phyloP scores from a whole-genome alignment of 208 protist species.

The Phytomonas francai region DNA sequence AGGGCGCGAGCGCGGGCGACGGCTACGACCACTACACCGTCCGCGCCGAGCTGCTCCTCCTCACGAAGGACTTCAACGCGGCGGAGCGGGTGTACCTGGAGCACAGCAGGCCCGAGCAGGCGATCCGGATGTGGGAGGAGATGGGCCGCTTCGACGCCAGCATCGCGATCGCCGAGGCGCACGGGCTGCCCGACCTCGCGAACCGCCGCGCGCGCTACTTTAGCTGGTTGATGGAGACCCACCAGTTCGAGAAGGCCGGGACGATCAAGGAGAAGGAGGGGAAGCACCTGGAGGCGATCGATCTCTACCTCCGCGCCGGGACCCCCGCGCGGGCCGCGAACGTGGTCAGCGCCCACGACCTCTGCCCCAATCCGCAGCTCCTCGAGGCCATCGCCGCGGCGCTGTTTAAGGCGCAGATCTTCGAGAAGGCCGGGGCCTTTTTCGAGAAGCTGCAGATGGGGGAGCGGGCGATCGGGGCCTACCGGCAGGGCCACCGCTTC shows the following conservation, averaged over 20 bases:
- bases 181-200: slow-evolving; percentile 78
- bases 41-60: slow-evolving; percentile 76
- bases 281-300: slow-evolving; percentile 93
- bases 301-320: slow-evolving; percentile 93
- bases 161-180: slow-evolving; percentile 81
- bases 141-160: slow-evolving; percentile 92
- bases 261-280: slow-evolving; percentile 92
- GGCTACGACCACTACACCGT: slow-evolving; percentile 91
- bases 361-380: slow-evolving; percentile 83
- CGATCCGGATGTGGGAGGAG: slow-evolving; percentile 95
- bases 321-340: slow-evolving; percentile 90
- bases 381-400: slow-evolving; percentile 92
- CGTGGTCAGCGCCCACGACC: slow-evolving; percentile 79
- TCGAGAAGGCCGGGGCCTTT: slow-evolving; percentile 94
- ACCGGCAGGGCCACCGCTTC: slow-evolving; percentile 91
- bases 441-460: slow-evolving; percentile 92
- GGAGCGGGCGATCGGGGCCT: slow-evolving; percentile 92
- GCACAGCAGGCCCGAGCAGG: slow-evolving; percentile 88
- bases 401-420: slow-evolving; percentile 90
- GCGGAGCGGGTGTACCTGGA: slow-evolving; percentile 94
- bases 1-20: slow-evolving; percentile 47
- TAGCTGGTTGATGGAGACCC: slow-evolving; percentile 92
- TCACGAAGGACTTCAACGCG: slow-evolving; percentile 89
- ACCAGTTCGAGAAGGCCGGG: slow-evolving; percentile 94
- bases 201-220: slow-evolving; percentile 88